phyloP scores from a whole-genome alignment of 163 green algal genomes.

The Scenedesmus sp. region DNA sequence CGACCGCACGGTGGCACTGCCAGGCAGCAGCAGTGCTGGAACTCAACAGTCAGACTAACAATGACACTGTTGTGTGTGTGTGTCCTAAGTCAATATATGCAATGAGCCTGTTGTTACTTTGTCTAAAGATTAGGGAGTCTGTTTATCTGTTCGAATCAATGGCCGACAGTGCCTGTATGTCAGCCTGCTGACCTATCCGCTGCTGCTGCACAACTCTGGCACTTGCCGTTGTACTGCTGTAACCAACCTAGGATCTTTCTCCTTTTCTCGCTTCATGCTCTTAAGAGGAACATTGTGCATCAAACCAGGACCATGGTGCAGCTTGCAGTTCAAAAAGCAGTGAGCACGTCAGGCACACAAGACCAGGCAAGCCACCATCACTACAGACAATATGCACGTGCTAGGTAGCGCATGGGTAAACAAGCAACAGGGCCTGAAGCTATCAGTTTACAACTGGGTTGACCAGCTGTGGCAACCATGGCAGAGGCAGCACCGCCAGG shows the following conservation, averaged over 20 bases:
- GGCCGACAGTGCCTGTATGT: neutral
- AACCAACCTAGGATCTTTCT: neutral
- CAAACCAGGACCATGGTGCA: no score
- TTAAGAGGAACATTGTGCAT: no score
- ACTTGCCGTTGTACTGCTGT: neutral
- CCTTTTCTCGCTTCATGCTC: no score
- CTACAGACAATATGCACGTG: neutral
- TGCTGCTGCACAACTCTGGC: neutral
- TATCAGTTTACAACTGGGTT: neutral
- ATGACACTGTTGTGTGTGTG: neutral
- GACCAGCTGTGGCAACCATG: neutral
- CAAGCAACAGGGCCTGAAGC: neutral
- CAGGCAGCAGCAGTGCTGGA: neutral
- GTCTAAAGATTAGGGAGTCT: neutral
- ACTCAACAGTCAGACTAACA: neutral
- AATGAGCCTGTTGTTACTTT: no score
- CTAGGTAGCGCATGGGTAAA: neutral
- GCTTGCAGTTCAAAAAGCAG: neutral
- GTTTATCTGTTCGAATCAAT: neutral
- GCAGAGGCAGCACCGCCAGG: neutral
- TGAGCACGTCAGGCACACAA: neutral
- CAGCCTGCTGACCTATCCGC: neutral
- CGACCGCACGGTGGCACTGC: no score
- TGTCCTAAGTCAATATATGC: neutral
- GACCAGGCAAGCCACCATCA: neutral